These are phyloP conservation scores for Brettanomyces anomalus DNA, from an alignment of 805 yeast genomes.

Conservation along the genomic window DNA sequence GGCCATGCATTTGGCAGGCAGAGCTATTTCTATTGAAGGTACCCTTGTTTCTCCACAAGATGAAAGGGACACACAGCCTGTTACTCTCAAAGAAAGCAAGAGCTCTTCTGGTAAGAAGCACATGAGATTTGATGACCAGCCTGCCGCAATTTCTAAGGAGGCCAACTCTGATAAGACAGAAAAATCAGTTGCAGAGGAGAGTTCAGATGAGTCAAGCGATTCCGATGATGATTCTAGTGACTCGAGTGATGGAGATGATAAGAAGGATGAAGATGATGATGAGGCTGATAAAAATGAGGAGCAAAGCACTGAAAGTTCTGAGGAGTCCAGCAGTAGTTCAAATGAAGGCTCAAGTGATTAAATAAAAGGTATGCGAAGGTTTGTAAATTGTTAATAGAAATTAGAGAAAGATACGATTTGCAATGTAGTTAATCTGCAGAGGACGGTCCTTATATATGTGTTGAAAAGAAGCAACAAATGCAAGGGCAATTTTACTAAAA, in stretches of 20 bases:
- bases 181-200: not conserved
- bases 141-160: not conserved
- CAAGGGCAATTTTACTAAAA: no score
- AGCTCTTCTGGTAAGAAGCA: constrained; percentile 1
- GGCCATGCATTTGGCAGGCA: constrained; percentile 66
- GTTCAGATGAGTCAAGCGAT: constrained; percentile 1
- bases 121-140: not conserved
- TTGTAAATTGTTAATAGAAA: no score
- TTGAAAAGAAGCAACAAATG: no score
- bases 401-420: no score
- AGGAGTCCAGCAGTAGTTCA: not conserved
- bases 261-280: not conserved
- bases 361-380: no score
- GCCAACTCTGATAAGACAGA: constrained; percentile 1
- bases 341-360: no score
- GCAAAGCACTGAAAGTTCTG: constrained; percentile 13
- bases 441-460: no score
- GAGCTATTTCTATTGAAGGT: constrained; percentile 83
- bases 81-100: constrained; percentile 26
- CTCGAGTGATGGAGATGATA: constrained; percentile 1
- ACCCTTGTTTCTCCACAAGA: constrained; percentile 56
- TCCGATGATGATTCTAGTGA: constrained; percentile 1
- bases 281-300: constrained; percentile 12
- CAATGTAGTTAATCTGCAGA: no score
- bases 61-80: constrained; percentile 46